Evolutionary conservation across 1,284 basidiomycete genomes (phyloP).

Genomic region (Xerocomus nothofagi): DNA sequence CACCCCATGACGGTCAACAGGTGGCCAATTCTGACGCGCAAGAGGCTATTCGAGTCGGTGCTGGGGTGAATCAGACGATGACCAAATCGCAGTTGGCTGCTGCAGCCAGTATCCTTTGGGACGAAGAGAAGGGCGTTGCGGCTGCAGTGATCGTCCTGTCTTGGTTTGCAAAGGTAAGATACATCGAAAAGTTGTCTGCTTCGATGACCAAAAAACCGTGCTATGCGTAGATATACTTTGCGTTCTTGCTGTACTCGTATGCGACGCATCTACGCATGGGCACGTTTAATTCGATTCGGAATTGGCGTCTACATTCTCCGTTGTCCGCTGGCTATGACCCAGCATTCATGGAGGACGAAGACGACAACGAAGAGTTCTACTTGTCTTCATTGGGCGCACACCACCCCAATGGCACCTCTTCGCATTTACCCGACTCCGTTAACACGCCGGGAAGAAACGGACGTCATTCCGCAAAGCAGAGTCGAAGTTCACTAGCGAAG

Average conservation of each 20-base stretch:
- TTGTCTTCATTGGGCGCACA: slow-evolving; percentile 54
- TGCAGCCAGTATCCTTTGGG: slow-evolving; percentile 85
- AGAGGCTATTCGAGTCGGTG: slow-evolving; percentile 70
- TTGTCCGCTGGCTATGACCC: slow-evolving; percentile 41
- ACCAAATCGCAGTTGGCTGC: slow-evolving; percentile 62
- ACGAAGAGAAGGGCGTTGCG: slow-evolving; percentile 83
- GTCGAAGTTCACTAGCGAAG: slow-evolving; percentile 27
- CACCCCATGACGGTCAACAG: slow-evolving; percentile 85
- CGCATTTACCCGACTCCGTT: slow-evolving; percentile 60
- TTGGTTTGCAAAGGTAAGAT: slow-evolving; percentile 86
- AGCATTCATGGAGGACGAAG: slow-evolving; percentile 53
- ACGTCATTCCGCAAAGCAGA: slow-evolving; percentile 27
- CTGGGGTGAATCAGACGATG: slow-evolving; percentile 51
- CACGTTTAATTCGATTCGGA: slow-evolving; percentile 83
- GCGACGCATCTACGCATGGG: slow-evolving; percentile 91
- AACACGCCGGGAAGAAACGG: slow-evolving; percentile 44
- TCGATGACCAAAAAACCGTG: slow-evolving; percentile 1
- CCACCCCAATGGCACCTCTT: slow-evolving; percentile 35
- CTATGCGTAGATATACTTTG: slow-evolving; percentile 83
- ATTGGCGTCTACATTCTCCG: slow-evolving; percentile 43
- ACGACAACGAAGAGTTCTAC: slow-evolving; percentile 65
- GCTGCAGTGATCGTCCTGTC: slow-evolving; percentile 76
- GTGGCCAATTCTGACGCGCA: slow-evolving; percentile 84
- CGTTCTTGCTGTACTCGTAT: slow-evolving; percentile 89
- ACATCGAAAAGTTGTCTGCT: neutral